These are phyloP conservation scores for Sanghuangporus weigelae DNA, from an alignment of 1,284 basidiomycete species.

Conservation along the genomic window DNA sequence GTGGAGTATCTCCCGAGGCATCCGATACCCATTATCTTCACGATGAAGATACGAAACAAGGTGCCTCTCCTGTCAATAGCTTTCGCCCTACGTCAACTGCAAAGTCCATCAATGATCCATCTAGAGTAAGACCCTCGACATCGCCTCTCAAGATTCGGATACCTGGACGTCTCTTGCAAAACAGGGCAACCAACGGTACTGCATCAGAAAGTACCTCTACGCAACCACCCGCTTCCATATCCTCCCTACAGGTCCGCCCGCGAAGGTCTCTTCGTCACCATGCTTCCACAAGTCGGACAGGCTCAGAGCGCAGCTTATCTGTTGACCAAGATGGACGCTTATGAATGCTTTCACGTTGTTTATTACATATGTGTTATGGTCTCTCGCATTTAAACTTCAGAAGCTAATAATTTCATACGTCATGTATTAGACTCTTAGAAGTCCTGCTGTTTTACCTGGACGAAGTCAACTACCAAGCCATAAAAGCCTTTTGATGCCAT, in stretches of 20 bases:
- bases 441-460: not conserved
- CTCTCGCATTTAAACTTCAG: not conserved
- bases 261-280: conserved; percentile 10
- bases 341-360: not conserved
- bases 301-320: conserved; percentile 3
- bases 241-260: not conserved
- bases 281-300: not conserved
- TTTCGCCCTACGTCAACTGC: not conserved
- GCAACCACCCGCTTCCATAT: not conserved
- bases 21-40: not conserved
- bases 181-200: not conserved
- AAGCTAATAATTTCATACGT: not conserved
- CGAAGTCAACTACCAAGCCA: conserved; percentile 65
- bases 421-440: conserved; percentile 4
- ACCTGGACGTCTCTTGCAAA: conserved; percentile 11
- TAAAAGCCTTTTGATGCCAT: conserved; percentile 80
- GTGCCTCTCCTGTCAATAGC: not conserved
- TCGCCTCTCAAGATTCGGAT: conserved; percentile 17
- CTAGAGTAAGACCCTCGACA: not conserved
- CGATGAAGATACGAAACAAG: not conserved
- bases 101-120: not conserved
- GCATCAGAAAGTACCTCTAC: not conserved
- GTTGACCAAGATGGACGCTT: conserved; percentile 5
- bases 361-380: conserved; percentile 8
- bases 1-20: not conserved